phyloP scores from a whole-genome alignment of 768 basidiomycete genomes.

The Rhodotorula sphaerocarpa region DNA sequence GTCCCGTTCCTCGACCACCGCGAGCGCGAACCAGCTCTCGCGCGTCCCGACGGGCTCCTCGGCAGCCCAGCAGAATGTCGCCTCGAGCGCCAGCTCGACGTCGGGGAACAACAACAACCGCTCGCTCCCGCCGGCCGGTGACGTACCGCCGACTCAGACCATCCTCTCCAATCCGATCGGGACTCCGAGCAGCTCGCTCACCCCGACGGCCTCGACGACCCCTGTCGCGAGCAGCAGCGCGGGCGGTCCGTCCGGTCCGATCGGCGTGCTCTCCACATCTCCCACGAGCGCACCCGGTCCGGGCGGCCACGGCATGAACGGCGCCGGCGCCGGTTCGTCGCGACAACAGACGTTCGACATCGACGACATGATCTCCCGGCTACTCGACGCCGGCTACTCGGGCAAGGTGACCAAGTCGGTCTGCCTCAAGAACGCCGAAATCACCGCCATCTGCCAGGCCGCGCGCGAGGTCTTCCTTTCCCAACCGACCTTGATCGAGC shows the following conservation, averaged over 20 bases:
- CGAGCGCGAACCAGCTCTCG: conserved; percentile 1
- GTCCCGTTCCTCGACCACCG: conserved; percentile 14
- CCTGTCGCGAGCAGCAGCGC: conserved; percentile 4
- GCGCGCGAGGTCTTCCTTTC: conserved; percentile 92
- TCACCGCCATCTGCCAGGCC: conserved; percentile 84
- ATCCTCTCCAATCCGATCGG: conserved; percentile 65
- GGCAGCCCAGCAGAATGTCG: conserved; percentile 19
- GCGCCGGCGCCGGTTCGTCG: not conserved
- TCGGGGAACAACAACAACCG: not conserved
- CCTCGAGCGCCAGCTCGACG: conserved; percentile 39
- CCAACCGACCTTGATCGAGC: conserved; percentile 93
- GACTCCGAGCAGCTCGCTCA: conserved; percentile 17
- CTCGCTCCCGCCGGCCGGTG: too few species aligned
- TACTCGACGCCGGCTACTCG: conserved; percentile 92
- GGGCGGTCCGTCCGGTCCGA: not conserved
- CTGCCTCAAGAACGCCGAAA: conserved; percentile 85
- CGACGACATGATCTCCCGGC: conserved; percentile 94
- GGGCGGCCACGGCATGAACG: not conserved
- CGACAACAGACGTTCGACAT: conserved; percentile 62
- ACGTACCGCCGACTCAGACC: conserved; percentile 71
- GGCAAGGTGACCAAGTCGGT: conserved; percentile 95
- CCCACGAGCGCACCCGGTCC: conserved; percentile 14
- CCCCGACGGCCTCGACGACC: conserved; percentile 18
- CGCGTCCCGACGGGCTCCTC: not conserved
- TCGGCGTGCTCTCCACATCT: conserved; percentile 25